These are phyloP conservation scores for Rugiboletus extremiorientalis DNA, from an alignment of 1,284 basidiomycete species.

Conservation along the genomic window DNA sequence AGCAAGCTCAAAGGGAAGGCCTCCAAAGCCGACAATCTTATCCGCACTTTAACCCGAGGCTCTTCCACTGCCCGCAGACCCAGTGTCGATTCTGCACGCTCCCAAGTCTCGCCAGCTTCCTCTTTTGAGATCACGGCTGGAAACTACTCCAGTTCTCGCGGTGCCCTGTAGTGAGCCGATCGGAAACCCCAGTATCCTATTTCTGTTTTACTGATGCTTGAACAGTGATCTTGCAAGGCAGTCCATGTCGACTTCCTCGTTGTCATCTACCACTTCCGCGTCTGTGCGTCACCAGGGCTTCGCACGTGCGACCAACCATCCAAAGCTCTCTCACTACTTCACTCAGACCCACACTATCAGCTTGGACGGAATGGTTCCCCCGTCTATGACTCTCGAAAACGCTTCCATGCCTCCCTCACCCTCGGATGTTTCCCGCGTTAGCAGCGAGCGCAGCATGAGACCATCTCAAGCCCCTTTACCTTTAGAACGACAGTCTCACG, in stretches of 20 bases:
- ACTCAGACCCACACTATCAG: constrained; percentile 9
- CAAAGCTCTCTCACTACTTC: constrained; percentile 8
- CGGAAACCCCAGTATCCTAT: not conserved
- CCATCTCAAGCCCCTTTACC: constrained; percentile 22
- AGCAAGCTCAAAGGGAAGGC: constrained; percentile 37
- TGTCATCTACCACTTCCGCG: constrained; percentile 39
- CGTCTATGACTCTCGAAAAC: constrained; percentile 1
- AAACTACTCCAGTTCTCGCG: constrained; percentile 46
- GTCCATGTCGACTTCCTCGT: constrained; percentile 56
- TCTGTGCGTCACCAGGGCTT: constrained; percentile 37
- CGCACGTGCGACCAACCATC: constrained; percentile 34
- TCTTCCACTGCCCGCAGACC: constrained; percentile 48
- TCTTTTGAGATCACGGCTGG: constrained; percentile 61
- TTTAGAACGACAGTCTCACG: constrained; percentile 31
- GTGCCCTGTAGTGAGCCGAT: constrained; percentile 57
- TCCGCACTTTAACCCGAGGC: constrained; percentile 47
- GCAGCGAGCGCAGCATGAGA: constrained; percentile 9
- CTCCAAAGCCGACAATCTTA: constrained; percentile 38
- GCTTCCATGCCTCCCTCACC: constrained; percentile 4
- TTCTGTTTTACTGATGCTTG: constrained; percentile 2
- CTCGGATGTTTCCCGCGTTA: constrained; percentile 12
- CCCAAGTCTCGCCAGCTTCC: constrained; percentile 48
- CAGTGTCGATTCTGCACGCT: constrained; percentile 61
- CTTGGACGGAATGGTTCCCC: constrained; percentile 7
- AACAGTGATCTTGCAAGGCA: constrained; percentile 53